A percentile compares a stretch with the other conserved stretches of the same genome.
These are phyloP conservation scores for Acarospora socialis DNA, from an alignment of 2,329 filamentous ascomycete species.

Conservation along the genomic window DNA sequence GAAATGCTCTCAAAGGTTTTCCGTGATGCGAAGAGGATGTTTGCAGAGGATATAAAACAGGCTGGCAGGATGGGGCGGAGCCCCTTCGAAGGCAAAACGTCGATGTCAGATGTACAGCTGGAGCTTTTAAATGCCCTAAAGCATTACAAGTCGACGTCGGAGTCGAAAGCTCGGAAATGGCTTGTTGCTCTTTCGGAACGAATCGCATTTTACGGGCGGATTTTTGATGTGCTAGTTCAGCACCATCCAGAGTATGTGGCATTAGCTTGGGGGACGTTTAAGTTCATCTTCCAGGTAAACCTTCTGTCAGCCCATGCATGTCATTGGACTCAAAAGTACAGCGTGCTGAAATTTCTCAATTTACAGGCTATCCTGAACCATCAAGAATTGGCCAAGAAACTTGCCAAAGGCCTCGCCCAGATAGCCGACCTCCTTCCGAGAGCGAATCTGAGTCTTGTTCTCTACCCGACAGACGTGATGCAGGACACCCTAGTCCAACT, in stretches of 20 bases:
- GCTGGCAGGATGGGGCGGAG: too few species aligned
- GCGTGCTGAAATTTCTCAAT: not conserved
- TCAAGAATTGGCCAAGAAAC: constrained; percentile 2
- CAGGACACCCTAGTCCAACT: constrained; percentile 13
- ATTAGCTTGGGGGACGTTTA: constrained; percentile 20
- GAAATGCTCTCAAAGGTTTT: too few species aligned
- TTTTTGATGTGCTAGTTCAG: constrained; percentile 18
- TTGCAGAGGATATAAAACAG: too few species aligned
- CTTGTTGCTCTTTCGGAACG: constrained; percentile 5
- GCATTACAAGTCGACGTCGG: not conserved
- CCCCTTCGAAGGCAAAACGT: constrained; percentile 1
- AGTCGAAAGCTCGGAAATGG: constrained; percentile 6
- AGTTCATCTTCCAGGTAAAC: constrained; percentile 16
- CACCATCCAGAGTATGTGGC: constrained; percentile 21
- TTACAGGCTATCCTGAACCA: constrained; percentile 6
- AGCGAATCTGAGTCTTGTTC: constrained; percentile 5
- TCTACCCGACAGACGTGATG: constrained; percentile 17
- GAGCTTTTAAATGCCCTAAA: constrained; percentile 1
- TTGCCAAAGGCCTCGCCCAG: constrained; percentile 4
- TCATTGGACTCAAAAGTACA: too few species aligned
- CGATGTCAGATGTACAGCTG: constrained; percentile 3
- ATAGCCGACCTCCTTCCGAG: constrained; percentile 9
- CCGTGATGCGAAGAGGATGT: too few species aligned
- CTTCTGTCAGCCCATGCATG: not conserved
- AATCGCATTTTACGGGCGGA: constrained; percentile 13